A percentile compares a stretch with the other conserved stretches of the same genome.
phyloP scores from a whole-genome alignment of 2,329 filamentous ascomycete species.

The Penicillium sclerotiorum region DNA sequence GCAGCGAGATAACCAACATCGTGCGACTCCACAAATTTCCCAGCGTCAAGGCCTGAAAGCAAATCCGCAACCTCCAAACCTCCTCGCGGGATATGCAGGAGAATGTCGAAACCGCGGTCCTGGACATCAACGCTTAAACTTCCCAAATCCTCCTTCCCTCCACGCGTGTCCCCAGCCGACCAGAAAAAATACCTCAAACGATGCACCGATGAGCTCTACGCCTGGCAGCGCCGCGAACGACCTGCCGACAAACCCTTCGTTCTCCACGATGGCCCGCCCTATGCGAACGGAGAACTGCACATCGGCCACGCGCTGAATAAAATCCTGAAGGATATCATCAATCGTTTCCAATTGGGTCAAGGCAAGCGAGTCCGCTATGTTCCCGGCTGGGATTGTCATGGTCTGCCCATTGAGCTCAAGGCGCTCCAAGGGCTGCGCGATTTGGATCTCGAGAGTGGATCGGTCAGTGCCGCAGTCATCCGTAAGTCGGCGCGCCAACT shows the following conservation, averaged over 20 bases:
- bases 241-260: constrained; percentile 66
- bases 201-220: constrained; percentile 86
- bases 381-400: constrained; percentile 98
- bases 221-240: constrained; percentile 71
- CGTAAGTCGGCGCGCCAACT: constrained; percentile 58
- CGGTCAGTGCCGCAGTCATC: constrained; percentile 51
- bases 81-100: constrained; percentile 25
- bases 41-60: neutral
- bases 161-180: constrained; percentile 49
- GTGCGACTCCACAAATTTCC: constrained; percentile 1
- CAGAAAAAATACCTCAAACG: constrained; percentile 65
- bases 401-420: constrained; percentile 94
- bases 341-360: constrained; percentile 76
- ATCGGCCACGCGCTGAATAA: constrained; percentile 96
- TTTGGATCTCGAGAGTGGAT: constrained; percentile 25
- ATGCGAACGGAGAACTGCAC: constrained; percentile 90
- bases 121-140: constrained; percentile 76
- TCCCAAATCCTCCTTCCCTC: constrained; percentile 72
- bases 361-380: constrained; percentile 78
- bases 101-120: constrained; percentile 50
- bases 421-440: constrained; percentile 67
- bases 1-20: too few species aligned
- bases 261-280: constrained; percentile 93
- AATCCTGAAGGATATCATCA: constrained; percentile 91
- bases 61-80: neutral